phyloP scores from a whole-genome alignment of 805 yeast genomes.

The Yamadazyma takamatsuzukensis region DNA sequence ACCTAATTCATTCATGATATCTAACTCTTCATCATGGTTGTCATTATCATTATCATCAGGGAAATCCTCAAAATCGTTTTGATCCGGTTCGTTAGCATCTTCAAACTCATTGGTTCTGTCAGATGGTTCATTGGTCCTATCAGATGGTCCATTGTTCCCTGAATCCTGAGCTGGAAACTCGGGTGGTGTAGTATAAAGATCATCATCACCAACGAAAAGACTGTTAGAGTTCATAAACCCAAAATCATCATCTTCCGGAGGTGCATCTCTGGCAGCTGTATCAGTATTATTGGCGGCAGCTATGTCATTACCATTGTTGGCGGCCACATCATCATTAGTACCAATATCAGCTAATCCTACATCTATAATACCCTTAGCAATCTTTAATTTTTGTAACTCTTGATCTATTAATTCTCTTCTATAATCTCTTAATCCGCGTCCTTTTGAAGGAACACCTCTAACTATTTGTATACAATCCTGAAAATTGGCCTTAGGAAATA shows the following conservation, averaged over 20 bases:
- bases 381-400: slow-evolving; percentile 22
- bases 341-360: slow-evolving; percentile 8
- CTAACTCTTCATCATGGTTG: slow-evolving; percentile 28
- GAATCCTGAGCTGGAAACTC: background rate
- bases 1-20: slow-evolving; percentile 37
- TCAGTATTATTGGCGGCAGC: slow-evolving; percentile 1
- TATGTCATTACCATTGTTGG: slow-evolving; percentile 1
- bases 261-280: slow-evolving; percentile 2
- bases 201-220: slow-evolving; percentile 27
- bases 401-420: slow-evolving; percentile 26
- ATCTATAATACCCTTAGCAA: slow-evolving; percentile 36
- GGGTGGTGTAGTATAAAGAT: slow-evolving; percentile 8
- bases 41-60: slow-evolving; percentile 12
- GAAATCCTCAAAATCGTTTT: slow-evolving; percentile 3
- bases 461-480: slow-evolving; percentile 60
- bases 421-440: slow-evolving; percentile 32
- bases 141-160: background rate
- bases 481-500: slow-evolving; percentile 79
- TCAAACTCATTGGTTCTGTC: slow-evolving; percentile 1
- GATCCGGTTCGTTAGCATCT: background rate
- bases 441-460: slow-evolving; percentile 44
- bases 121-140: slow-evolving; percentile 1
- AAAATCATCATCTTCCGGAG: slow-evolving; percentile 27
- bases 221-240: slow-evolving; percentile 27
- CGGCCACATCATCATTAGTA: background rate